Evolutionary conservation across 2,329 filamentous ascomycete genomes (phyloP), one percentile per base, ranked within the genome.

Genomic region (Trichoderma sp.): DNA sequence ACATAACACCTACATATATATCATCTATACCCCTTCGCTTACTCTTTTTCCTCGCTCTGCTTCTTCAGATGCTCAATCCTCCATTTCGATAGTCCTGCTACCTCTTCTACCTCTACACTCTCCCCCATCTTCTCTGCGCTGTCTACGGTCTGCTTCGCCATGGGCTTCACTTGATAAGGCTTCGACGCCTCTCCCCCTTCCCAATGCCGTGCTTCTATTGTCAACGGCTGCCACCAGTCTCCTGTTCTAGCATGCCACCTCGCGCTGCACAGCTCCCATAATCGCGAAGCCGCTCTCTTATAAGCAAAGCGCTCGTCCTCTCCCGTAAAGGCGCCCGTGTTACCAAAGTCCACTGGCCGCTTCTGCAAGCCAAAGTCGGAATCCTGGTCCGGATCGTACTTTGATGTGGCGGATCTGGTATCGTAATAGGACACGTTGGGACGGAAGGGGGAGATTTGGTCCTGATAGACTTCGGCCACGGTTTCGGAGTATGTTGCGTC

Each of bases 261-360:
- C 47, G 84, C 85, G 20, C 92, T 89, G 79, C 92, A 95, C 78
- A 96, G 89, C 81, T 96, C 92, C 93, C 92, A 96, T 3, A 96
- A 82, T n/a, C 93, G 84, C 74, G 91, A 93, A 57, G 89, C 85
- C 2, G 93, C 93, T 28, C 93, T 86, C 80, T 93, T 93, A 76
- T 94, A 95, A 0, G 93, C 93, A 78, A 96, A 96, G 13, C 89
- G 85, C 79, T 95, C 93, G 79, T 95, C 93, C 78, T 95, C 92
- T 13, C 93, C 93, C 0, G 91, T 95, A 76, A 95, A 92, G 0
- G 88, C 89, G 12, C 85, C 83, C 0, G 90, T 87, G 74, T 91
- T 89, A 64, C 85, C 87, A 77, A 95, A 96, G 77, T 95, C 87
- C n/a, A 87, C 80, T 2, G 57, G 23, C 11, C 32, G 9, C 53